Evolutionary conservation across 2,329 filamentous ascomycete genomes (phyloP), one percentile per base, ranked within the genome.

Genomic region (Chaetomiaceae sp.): DNA sequence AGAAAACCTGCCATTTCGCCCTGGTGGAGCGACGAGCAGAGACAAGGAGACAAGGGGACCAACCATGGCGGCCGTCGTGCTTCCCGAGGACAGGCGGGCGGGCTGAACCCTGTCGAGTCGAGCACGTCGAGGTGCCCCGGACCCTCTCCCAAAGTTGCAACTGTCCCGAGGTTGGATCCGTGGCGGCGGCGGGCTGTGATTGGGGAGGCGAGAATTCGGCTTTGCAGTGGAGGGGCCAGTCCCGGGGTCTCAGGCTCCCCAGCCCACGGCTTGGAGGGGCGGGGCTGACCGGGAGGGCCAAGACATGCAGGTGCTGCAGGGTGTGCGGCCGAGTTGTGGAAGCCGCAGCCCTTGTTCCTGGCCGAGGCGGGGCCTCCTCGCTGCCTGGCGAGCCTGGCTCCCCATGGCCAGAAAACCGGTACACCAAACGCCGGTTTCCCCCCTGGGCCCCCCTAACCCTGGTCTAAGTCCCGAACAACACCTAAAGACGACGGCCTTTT

Each of bases 151-250:
- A 52, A 51, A 47, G 43, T 38, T 45, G 45, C 48, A 54, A 47
- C 46, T 48, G 36, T 45, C 42, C 53, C 55, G 55, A 54, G 37
- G 50, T 47, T 54, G 51, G 49, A 40, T 47, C 36, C 33, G n/a
- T n/a, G n/a, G 29, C 11, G 27, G 42, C 15, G 12, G 32, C 26
- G 32, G 40, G 22, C 24, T 53, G 45, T 47, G 46, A 55, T 55
- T 55, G 50, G 52, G 47, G 45, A 37, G 42, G 30, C 29, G 26
- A 24, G 5, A 19, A 29, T 40, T 30, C 6, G 22, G 6, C 22
- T 37, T n/a, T n/a, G 24, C 32, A 46, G 38, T 38, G 38, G 51
- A 52, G 44, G 41, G 47, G 42, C 38, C 52, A 38, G 37, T 38
- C 45, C 19, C 43, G 24, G 12, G 30, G n/a, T n/a, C n/a, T n/a